These are phyloP conservation scores for Angophora floribunda DNA, from an alignment of 345 rosid genomes.

Conservation along the genomic window DNA sequence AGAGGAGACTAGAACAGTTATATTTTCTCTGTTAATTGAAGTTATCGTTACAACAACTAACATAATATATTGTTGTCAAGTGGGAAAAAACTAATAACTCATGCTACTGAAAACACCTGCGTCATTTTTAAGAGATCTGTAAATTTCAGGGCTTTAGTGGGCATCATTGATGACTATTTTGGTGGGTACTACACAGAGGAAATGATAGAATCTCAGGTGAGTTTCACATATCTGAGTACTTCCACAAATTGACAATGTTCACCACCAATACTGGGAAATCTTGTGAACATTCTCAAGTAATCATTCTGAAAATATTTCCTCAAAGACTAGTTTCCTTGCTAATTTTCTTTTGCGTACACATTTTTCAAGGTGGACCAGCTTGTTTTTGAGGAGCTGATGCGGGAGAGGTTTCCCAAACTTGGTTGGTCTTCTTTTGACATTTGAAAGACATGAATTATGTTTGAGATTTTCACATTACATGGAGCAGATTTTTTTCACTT, in stretches of 20 bases:
- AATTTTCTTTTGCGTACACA: background rate
- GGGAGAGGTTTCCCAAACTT: constrained; percentile 89
- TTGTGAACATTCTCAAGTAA: background rate
- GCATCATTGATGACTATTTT: constrained; percentile 88
- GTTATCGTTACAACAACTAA: background rate
- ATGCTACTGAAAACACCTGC: background rate
- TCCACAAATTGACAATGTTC: background rate
- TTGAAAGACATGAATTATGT: background rate
- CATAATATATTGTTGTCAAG: background rate
- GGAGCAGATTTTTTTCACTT: constrained; percentile 32
- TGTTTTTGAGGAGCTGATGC: constrained; percentile 88
- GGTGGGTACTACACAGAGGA: constrained; percentile 88
- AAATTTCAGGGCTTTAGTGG: constrained; percentile 73
- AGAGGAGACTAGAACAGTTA: background rate
- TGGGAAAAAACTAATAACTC: background rate
- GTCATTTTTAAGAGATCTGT: background rate
- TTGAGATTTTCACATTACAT: constrained; percentile 6
- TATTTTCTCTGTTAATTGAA: background rate
- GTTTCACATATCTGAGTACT: background rate
- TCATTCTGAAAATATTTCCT: background rate
- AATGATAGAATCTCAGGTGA: constrained; percentile 95
- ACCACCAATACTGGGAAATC: background rate
- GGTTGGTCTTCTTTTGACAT: constrained; percentile 51
- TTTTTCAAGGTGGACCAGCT: constrained; percentile 87
- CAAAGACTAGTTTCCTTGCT: background rate